Base-by-base conservation (phyloP, 345 rosid genomes). In the Gossypium longicalyx region DNA sequence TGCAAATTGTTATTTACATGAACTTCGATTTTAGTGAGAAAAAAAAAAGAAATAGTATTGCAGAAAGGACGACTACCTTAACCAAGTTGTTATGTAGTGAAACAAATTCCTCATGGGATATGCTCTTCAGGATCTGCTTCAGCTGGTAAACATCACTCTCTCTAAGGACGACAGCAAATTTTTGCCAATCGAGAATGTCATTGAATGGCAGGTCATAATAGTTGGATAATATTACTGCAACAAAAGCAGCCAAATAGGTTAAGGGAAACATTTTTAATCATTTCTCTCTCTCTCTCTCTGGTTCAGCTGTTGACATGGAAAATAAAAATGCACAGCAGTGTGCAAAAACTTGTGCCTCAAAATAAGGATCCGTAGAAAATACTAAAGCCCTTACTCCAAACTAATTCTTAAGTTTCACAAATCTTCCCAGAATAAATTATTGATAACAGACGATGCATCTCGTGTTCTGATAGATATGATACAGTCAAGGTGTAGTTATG, bases 151-250 rank as follows among this genome's bases (percentile, higher is more conserved):
- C 94, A 79, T 94, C 97, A 67, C 20, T 71, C 79, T 92, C 94
- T 67, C 80, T 87, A 12, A 94, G 90, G 45, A 92, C 83, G 62
- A 94, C 91, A 20, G 97, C 77, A 61, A 92, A 94, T 72, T 89
- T 91, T 53, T 77, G 59, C 98, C 98, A 94, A 73, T 91, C 77
- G 29, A 94, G 81, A 61, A 92, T 85, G 87, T 92, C 97, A 61
- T 92, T 92, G 83, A 94, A 94, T 15, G 98, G 98, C 20, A 94
- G 85, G 80, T 94, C 98, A 45, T 94, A 91, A 80, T 89, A 92
- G 80, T 92, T 79, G 38, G 97, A 92, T 72, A 94, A 78, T 75
- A 94, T 91, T 47, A 94, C 98, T 94, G 90, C 83, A 80, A 80
- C 62, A 74, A 57, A 81, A 23, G 41, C 20, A 74, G 59, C 38